Conservation (phyloP, 257 asterid species). For the Solanum commersonii region DNA sequence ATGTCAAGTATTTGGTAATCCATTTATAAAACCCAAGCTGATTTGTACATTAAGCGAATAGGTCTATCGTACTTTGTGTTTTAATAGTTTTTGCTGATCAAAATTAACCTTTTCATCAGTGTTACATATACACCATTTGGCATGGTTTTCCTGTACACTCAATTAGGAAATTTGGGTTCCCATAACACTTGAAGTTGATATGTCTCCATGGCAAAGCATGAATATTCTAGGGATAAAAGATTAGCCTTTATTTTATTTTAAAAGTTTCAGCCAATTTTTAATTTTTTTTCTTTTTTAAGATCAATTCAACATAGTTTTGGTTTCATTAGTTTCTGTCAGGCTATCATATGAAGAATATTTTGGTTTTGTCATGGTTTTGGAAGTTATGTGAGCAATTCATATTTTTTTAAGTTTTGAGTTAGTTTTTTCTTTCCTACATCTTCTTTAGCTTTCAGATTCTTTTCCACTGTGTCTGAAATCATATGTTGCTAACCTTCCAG, state of each 20-base stretch:
- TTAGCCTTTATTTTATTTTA: not conserved
- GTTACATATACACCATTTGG: not conserved
- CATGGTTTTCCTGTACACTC: not conserved
- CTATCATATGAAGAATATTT: not conserved
- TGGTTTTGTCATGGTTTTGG: not conserved
- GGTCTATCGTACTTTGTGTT: no score
- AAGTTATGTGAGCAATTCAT: not conserved
- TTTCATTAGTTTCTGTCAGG: not conserved
- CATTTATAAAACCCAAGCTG: no score
- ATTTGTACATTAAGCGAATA: no score
- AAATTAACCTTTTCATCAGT: not conserved
- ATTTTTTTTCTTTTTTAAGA: not conserved
- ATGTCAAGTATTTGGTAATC: no score
- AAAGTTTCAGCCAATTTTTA: not conserved
- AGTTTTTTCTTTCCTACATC: not conserved
- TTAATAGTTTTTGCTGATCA: no score
- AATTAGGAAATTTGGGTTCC: not conserved
- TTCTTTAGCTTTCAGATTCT: not conserved
- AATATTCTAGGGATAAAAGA: not conserved
- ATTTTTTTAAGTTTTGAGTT: not conserved
- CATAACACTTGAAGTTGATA: not conserved
- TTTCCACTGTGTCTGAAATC: not conserved
- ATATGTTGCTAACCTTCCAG: not conserved
- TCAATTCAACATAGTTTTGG: not conserved
- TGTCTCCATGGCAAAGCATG: not conserved